These are phyloP conservation scores for Ganoderma lingzhi DNA, from an alignment of 1,284 basidiomycete species.

Conservation along the genomic window DNA sequence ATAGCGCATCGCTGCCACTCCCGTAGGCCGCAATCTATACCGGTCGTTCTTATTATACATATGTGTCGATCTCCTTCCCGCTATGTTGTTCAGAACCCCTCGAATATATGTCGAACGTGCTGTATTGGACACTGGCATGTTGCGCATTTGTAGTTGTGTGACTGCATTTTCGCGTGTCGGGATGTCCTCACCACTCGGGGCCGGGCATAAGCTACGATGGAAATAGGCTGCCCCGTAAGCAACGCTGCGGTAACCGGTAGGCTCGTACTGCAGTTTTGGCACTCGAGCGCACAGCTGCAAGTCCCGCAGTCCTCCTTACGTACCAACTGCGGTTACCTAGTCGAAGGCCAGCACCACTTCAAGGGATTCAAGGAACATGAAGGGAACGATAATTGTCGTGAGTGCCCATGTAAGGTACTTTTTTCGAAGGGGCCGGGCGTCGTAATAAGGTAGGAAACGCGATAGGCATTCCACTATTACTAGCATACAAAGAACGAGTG, in stretches of 20 bases:
- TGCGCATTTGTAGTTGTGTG: background rate
- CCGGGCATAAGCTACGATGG: too few species aligned
- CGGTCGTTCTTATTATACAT: constrained; percentile 1
- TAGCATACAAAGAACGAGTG: constrained; percentile 2
- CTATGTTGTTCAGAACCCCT: constrained; percentile 25
- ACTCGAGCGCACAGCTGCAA: too few species aligned
- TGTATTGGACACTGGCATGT: constrained; percentile 8
- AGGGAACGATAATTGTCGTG: background rate
- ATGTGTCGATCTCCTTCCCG: constrained; percentile 7
- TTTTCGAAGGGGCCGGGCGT: background rate
- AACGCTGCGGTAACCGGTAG: too few species aligned
- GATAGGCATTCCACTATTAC: constrained; percentile 7
- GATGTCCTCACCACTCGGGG: too few species aligned
- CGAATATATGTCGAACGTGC: constrained; percentile 31
- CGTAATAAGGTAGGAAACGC: background rate
- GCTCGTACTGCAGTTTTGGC: too few species aligned
- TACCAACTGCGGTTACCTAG: too few species aligned
- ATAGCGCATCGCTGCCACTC: background rate
- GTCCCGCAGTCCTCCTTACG: too few species aligned
- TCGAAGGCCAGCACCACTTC: background rate
- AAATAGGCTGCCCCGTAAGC: too few species aligned
- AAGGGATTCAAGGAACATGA: background rate
- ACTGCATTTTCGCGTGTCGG: background rate
- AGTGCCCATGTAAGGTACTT: background rate
- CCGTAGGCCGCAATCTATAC: background rate